Percentiles rank a stretch among this genome's conserved stretches.
phyloP scores from a whole-genome alignment of 139 green algal species.

The Coelastrella sp. region DNA sequence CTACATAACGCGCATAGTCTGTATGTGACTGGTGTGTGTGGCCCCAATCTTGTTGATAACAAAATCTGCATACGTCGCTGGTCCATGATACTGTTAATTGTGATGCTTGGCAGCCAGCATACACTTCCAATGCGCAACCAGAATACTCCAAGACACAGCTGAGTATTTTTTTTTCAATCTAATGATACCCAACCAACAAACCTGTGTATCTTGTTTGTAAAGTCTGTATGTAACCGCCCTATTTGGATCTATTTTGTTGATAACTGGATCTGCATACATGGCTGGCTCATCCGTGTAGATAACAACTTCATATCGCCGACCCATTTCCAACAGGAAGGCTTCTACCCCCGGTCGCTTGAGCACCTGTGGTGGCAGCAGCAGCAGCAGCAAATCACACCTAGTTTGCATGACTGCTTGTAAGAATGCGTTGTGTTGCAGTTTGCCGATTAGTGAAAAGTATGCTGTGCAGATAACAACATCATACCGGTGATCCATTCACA shows the following conservation, averaged over 20 bases:
- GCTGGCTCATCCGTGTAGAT: conserved; percentile 91
- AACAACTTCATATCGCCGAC: conserved; percentile 96
- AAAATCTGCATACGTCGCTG: too few species aligned
- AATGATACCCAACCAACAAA: background rate
- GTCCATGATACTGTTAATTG: too few species aligned
- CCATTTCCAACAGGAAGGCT: conserved; percentile 93
- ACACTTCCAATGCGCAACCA: background rate
- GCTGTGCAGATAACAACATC: conserved; percentile 92
- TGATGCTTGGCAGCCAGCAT: background rate
- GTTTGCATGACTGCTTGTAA: too few species aligned
- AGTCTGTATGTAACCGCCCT: conserved; percentile 65
- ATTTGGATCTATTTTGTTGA: conserved; percentile 93
- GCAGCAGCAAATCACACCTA: too few species aligned
- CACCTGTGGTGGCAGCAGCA: conserved; percentile 49
- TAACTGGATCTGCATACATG: conserved; percentile 92
- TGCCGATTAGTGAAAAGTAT: conserved; percentile 58
- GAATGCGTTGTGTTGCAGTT: conserved; percentile 4
- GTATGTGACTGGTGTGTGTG: too few species aligned
- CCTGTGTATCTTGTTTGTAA: conserved; percentile 89
- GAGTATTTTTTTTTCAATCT: too few species aligned
- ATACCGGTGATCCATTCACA: too few species aligned
- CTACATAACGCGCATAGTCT: background rate
- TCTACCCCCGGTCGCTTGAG: conserved; percentile 95
- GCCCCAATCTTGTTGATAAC: too few species aligned
- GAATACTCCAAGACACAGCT: too few species aligned